Base-by-base conservation (phyloP, 2,329 filamentous ascomycete species). In the Ceratocystis destructans region DNA sequence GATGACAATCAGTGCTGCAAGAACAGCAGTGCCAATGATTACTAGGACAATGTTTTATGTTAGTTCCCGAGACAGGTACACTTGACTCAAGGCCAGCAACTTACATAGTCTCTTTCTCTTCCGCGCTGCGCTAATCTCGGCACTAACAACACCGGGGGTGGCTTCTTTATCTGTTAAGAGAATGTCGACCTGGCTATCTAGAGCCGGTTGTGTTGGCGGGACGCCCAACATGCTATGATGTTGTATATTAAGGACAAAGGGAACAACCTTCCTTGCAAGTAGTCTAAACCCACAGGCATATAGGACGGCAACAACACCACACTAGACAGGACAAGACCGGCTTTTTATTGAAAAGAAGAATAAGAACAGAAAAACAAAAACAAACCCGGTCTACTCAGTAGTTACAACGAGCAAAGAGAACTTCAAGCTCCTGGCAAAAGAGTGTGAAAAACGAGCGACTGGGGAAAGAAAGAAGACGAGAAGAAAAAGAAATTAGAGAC, bases 101-200 rank as follows among this genome's bases (percentile, higher is more conserved):
- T 50, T 45, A 66, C 64, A 37, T 17, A 62, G 15, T 10, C 46
- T 33, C n/a, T n/a, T 45, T 25, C 62, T 66, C 7, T 50, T 66
- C 7, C 33, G 45, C n/a, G 22, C 53, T 41, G 64, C 59, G 12
- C 44, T 37, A 10, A 48, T 15, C 5, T 37, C 46, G 5, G 55
- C 8, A 44, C 12, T 17, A n/a, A 10, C 41, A 25, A 33, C 44
- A 28, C 17, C 10, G 15, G 46, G 61, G 31, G 37, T 17, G 20
- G 61, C 57, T 22, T 46, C 22, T 5, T 46, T 55, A 15, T 59
- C 28, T 3, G 25, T 53, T 7, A 50, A 48, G 12, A 66, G 45
- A 57, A 62, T 62, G 17, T 62, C 41, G 57, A 20, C 64, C 59
- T 62, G 64, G 59, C 64, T 66, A 17, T 57, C 37, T 57, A 66